phyloP scores from a whole-genome alignment of 2,329 filamentous ascomycete species.

The Fusarium tjaetaba region DNA sequence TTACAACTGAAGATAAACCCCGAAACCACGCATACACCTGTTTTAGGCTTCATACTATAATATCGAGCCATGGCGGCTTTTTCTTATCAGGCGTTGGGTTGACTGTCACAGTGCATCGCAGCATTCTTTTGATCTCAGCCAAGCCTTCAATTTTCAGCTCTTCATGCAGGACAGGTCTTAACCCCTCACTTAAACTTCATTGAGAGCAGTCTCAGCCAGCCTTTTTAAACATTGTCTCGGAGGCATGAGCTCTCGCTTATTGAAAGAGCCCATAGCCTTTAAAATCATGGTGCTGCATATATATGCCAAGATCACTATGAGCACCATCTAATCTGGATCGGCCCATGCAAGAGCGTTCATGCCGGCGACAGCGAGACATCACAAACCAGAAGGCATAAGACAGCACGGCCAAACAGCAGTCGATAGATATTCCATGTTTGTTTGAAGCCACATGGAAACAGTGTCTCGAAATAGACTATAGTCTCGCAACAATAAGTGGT shows the following conservation, averaged over 20 bases:
- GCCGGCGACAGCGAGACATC: background rate
- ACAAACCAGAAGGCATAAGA: background rate
- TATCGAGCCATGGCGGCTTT: background rate
- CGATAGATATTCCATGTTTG: background rate
- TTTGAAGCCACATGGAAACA: background rate
- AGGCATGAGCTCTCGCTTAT: background rate
- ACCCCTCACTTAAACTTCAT: background rate
- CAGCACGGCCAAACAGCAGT: background rate
- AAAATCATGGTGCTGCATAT: background rate
- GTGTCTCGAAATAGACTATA: background rate
- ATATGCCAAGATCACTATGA: background rate
- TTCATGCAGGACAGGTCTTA: background rate
- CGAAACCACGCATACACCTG: background rate
- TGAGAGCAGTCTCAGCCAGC: background rate
- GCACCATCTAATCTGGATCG: background rate
- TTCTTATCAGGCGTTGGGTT: background rate
- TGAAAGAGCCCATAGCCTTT: background rate
- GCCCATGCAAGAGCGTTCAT: background rate
- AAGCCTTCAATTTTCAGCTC: background rate
- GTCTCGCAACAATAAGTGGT: background rate
- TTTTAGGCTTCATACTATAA: background rate
- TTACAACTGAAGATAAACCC: background rate
- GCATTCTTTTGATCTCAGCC: background rate
- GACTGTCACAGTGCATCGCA: background rate
- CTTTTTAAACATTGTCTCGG: background rate